Evolutionary conservation across 805 yeast genomes (phyloP).

Genomic region (Komagataella kurtzmanii): DNA sequence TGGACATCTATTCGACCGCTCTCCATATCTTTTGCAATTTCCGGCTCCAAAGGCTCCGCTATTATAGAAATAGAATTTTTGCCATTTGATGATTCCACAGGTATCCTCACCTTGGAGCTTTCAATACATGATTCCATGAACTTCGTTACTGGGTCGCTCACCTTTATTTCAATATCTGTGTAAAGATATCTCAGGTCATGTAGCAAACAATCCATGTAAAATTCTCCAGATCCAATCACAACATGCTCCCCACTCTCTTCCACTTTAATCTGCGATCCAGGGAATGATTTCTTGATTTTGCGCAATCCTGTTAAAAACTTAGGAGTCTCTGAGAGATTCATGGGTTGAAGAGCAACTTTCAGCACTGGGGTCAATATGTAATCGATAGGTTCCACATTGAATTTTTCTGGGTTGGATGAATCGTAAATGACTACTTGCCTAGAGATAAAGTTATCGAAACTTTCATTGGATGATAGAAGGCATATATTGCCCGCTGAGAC

Average conservation of each 20-base stretch:
- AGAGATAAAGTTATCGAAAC: slow-evolving; percentile 33
- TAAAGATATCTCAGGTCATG: slow-evolving; percentile 60
- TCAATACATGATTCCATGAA: slow-evolving; percentile 69
- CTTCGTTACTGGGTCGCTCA: slow-evolving; percentile 72
- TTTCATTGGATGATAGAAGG: slow-evolving; percentile 40
- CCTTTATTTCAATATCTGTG: slow-evolving; percentile 57
- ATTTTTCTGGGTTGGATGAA: neutral
- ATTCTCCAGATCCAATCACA: slow-evolving; percentile 73
- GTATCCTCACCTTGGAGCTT: slow-evolving; percentile 54
- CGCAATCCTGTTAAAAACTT: slow-evolving; percentile 58
- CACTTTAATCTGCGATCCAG: slow-evolving; percentile 53
- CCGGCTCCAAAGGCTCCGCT: slow-evolving; percentile 59
- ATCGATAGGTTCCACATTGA: slow-evolving; percentile 20
- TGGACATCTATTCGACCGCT: slow-evolving; percentile 6
- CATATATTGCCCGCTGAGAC: slow-evolving; percentile 60
- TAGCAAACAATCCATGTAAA: slow-evolving; percentile 72
- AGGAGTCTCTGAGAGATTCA: slow-evolving; percentile 67
- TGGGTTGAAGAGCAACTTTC: slow-evolving; percentile 76
- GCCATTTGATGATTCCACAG: slow-evolving; percentile 41
- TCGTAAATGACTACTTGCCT: slow-evolving; percentile 49
- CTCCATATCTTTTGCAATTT: slow-evolving; percentile 37
- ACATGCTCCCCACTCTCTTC: slow-evolving; percentile 87
- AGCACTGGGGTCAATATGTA: slow-evolving; percentile 45
- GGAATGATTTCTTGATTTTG: slow-evolving; percentile 45
- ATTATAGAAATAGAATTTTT: slow-evolving; percentile 49